These are phyloP conservation scores for Lycium barbarum DNA, from an alignment of 257 asterid genomes.

Conservation along the genomic window DNA sequence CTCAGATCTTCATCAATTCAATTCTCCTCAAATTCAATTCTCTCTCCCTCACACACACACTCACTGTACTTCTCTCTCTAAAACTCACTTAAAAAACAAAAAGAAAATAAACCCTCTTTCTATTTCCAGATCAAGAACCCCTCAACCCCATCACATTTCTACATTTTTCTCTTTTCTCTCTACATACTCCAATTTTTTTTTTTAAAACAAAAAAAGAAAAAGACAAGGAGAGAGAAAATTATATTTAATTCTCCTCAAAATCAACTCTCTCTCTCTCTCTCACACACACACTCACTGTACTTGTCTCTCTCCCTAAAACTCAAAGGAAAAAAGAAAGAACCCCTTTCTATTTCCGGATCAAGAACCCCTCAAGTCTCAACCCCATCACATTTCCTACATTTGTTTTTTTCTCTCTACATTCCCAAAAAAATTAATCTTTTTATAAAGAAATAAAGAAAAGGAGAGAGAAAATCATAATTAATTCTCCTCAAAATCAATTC, in stretches of 20 bases:
- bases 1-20: slow-evolving; percentile 14
- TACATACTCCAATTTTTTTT: background rate
- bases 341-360: slow-evolving; percentile 32
- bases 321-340: background rate
- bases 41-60: no score
- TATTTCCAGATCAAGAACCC: slow-evolving; percentile 32
- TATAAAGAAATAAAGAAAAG: background rate
- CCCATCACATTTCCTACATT: slow-evolving; percentile 26
- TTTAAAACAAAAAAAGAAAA: background rate
- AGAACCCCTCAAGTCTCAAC: background rate
- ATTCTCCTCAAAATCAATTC: no score
- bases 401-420: slow-evolving; percentile 13
- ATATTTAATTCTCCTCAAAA: background rate
- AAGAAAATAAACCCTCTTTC: background rate
- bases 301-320: background rate
- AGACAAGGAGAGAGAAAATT: background rate
- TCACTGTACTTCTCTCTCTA: no score
- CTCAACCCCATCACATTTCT: slow-evolving; percentile 18
- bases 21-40: background rate
- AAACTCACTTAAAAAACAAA: no score
- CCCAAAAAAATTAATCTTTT: background rate
- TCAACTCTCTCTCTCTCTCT: background rate
- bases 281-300: background rate
- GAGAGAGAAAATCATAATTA: slow-evolving; percentile 22
- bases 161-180: slow-evolving; percentile 9